phyloP scores from a whole-genome alignment of 257 asterid genomes.

The Fraxinus pennsylvanica region DNA sequence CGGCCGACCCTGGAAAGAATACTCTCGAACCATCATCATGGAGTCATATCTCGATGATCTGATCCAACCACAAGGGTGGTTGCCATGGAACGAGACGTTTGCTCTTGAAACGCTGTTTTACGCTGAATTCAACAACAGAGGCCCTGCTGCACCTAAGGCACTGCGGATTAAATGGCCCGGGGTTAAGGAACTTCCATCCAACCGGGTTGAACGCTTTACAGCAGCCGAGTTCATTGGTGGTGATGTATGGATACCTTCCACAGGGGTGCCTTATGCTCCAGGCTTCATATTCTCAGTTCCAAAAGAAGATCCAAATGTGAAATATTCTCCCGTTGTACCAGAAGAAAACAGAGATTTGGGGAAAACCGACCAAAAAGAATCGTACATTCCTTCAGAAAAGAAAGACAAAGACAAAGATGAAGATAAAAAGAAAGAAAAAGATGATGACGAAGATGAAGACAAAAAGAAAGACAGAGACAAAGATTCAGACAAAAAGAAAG shows the following conservation, averaged over 20 bases:
- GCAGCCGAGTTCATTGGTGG: conserved; percentile 33
- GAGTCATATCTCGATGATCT: conserved; percentile 44
- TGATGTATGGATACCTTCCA: conserved; percentile 29
- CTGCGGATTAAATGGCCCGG: conserved; percentile 42
- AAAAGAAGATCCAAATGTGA: conserved; percentile 2
- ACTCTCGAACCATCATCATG: conserved; percentile 52
- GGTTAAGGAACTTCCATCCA: conserved; percentile 37
- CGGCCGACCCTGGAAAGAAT: conserved; percentile 68
- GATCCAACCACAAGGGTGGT: conserved; percentile 63
- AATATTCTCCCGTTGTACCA: conserved; percentile 32
- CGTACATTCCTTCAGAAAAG: neutral
- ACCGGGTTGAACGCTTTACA: conserved; percentile 35
- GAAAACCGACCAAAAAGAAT: neutral
- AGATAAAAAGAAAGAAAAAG: neutral
- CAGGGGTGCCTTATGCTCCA: conserved; percentile 31
- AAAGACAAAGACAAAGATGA: neutral
- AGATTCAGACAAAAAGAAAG: neutral
- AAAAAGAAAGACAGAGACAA: neutral
- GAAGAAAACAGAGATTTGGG: conserved; percentile 40
- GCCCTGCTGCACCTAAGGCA: conserved; percentile 43
- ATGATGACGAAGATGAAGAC: neutral
- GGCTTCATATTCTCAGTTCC: conserved; percentile 36
- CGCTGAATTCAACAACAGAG: conserved; percentile 52
- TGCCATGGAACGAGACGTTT: conserved; percentile 41
- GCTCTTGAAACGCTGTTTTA: conserved; percentile 46